phyloP scores from a whole-genome alignment of 108 stramenopile species.

The Tribonema minus region DNA sequence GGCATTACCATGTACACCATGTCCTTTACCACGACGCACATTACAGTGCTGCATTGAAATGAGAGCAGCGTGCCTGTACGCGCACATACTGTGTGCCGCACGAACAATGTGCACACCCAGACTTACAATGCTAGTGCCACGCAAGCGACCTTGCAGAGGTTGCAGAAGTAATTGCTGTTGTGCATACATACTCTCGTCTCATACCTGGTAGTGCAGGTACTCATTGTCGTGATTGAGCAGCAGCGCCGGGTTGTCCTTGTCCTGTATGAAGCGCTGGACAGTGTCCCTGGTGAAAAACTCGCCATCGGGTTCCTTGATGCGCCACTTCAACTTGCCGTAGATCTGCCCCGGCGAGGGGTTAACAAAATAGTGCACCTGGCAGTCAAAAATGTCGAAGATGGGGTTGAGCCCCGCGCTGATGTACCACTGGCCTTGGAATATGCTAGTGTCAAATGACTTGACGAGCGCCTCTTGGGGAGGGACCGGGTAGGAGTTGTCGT shows the following conservation, averaged over 20 bases:
- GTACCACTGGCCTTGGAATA: constrained; percentile 84
- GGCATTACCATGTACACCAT: too few species aligned
- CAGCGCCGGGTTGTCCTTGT: constrained; percentile 69
- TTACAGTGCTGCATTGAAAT: too few species aligned
- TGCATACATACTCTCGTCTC: too few species aligned
- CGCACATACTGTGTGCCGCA: too few species aligned
- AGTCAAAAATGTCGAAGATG: constrained; percentile 88
- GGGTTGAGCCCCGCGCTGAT: constrained; percentile 87
- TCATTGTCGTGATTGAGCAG: constrained; percentile 94
- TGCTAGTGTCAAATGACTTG: constrained; percentile 71
- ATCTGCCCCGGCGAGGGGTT: constrained; percentile 75
- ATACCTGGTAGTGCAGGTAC: constrained; percentile 92
- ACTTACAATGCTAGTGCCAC: not conserved
- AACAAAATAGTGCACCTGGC: constrained; percentile 95
- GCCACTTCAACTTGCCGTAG: constrained; percentile 84
- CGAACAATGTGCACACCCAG: too few species aligned
- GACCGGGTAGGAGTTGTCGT: constrained; percentile 83
- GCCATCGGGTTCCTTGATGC: constrained; percentile 87
- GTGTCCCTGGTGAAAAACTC: constrained; percentile 90
- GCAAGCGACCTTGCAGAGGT: not conserved
- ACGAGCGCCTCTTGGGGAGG: constrained; percentile 64
- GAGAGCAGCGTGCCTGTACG: too few species aligned
- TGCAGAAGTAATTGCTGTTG: too few species aligned
- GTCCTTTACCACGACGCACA: too few species aligned
- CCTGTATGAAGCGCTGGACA: constrained; percentile 80